A percentile compares a stretch with the other conserved stretches of the same genome.
phyloP scores from a whole-genome alignment of 176 grass and related monocot genomes.

The Oropetium thomaeum region DNA sequence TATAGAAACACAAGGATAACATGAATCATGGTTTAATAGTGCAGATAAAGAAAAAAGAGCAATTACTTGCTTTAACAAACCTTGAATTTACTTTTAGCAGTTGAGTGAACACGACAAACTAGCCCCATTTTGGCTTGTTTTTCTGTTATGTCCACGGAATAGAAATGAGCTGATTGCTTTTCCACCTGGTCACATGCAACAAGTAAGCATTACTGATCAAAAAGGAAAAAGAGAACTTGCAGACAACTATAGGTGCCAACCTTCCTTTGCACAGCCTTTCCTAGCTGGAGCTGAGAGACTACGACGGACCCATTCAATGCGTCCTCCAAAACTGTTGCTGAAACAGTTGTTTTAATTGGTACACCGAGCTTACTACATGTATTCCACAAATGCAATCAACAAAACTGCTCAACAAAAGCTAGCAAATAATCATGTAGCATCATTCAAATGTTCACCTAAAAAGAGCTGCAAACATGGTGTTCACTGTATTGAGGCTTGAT shows the following conservation, averaged over 20 bases:
- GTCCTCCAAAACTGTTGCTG: constrained; percentile 93
- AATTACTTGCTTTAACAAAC: constrained; percentile 30
- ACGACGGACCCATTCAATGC: constrained; percentile 82
- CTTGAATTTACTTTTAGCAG: constrained; percentile 99
- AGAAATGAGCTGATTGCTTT: constrained; percentile 97
- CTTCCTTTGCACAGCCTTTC: constrained; percentile 68
- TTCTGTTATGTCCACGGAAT: constrained; percentile 86
- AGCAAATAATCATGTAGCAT: constrained; percentile 1
- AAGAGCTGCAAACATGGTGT: constrained; percentile 96
- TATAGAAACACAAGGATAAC: background rate
- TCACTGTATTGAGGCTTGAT: constrained; percentile 91
- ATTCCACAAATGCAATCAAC: background rate
- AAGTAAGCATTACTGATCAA: constrained; percentile 28
- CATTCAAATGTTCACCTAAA: constrained; percentile 61
- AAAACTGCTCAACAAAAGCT: background rate
- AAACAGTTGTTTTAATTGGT: constrained; percentile 97
- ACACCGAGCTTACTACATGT: constrained; percentile 88
- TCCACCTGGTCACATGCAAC: constrained; percentile 71
- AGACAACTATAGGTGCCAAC: constrained; percentile 42
- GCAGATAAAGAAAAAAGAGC: background rate
- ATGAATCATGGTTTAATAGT: constrained; percentile 7
- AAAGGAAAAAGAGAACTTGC: constrained; percentile 24
- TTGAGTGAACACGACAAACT: constrained; percentile 83
- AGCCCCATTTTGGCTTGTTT: constrained; percentile 72
- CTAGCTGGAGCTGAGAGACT: constrained; percentile 73